Base-by-base conservation (phyloP, 768 basidiomycete genomes). In the Tricholoma matsutake region DNA sequence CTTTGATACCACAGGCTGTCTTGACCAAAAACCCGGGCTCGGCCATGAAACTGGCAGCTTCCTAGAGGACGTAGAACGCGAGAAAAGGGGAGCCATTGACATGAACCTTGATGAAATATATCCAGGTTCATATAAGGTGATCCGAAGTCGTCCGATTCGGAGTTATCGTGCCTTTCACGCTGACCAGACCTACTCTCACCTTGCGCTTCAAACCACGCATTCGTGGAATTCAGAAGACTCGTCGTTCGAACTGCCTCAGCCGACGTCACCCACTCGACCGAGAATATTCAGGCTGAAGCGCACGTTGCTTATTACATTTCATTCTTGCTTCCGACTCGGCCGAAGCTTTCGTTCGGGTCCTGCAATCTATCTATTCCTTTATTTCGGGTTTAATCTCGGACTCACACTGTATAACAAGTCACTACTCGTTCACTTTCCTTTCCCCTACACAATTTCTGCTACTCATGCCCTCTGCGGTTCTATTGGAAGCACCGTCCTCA, bases 391-490 rank as follows among this genome's bases (percentile, higher is more conserved):
- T 82, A 98, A 98, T 74, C 86, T 98, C 29, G 83, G 85, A 10
- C 84, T 99, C 64, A 98, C 96, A 7, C 78, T 99, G 47, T 97
- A 93, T 76, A 99, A 99, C 83, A 99, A 99, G 75, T 82, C 85
- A 37, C 87, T 98, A 16, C 86, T 99, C 63, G 87, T 92, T 57
- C 85, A 83, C 59, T 98, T 98, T 70, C 97, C 97, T 0, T 98
- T 93, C 68, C 96, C 96, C 2, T 98, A 98, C 79, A 91, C 94
- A 2, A 82, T 99, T 22, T 98, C 96, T 1, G 95, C 94, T 5
- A 66, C 97, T 4, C 96, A 98, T 69, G 89, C 96, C 3, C 78
- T 98, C 11, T 92, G 88, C 63, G 94, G 95, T 0, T 83, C 88
- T 25, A 73, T 92, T 16, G 97, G 97, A 11, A 91, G 91, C n/a